These are phyloP conservation scores for Skeletonema tropicum DNA, from an alignment of 108 stramenopile genomes.

Conservation along the genomic window DNA sequence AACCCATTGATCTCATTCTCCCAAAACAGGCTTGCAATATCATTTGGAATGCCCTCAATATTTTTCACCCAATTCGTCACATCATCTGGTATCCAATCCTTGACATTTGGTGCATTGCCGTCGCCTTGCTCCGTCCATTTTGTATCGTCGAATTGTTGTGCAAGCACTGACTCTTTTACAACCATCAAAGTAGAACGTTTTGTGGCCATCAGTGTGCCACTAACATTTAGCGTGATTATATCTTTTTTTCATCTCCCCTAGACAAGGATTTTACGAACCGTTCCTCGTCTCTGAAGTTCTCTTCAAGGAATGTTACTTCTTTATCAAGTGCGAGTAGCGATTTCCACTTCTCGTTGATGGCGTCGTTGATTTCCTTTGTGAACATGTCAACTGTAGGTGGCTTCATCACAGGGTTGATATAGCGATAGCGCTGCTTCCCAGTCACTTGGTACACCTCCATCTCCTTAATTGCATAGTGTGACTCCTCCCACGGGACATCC, in stretches of 20 bases:
- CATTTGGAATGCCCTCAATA: constrained; percentile 5
- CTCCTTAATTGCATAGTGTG: background rate
- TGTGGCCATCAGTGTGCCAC: constrained; percentile 11
- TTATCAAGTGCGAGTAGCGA: constrained; percentile 3
- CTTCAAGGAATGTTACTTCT: constrained; percentile 15
- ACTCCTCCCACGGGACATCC: background rate
- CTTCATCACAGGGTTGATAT: background rate
- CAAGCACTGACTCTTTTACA: background rate
- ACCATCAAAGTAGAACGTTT: background rate
- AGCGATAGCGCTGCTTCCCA: background rate
- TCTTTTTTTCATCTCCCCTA: constrained; percentile 3
- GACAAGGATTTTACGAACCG: background rate
- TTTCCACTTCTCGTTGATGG: background rate
- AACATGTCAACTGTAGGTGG: background rate
- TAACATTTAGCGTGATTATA: background rate
- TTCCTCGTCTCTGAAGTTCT: constrained; percentile 23
- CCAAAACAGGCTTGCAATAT: background rate
- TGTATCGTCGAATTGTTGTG: constrained; percentile 20
- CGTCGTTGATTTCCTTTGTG: background rate
- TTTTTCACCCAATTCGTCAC: constrained; percentile 20
- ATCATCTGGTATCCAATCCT: constrained; percentile 26
- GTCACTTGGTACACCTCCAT: constrained; percentile 4
- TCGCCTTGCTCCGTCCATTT: constrained; percentile 1
- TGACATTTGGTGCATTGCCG: background rate
- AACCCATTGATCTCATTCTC: constrained; percentile 14